Evolutionary conservation across 2,329 filamentous ascomycete species (phyloP).

Genomic region (Alternaria angustiovoidea): DNA sequence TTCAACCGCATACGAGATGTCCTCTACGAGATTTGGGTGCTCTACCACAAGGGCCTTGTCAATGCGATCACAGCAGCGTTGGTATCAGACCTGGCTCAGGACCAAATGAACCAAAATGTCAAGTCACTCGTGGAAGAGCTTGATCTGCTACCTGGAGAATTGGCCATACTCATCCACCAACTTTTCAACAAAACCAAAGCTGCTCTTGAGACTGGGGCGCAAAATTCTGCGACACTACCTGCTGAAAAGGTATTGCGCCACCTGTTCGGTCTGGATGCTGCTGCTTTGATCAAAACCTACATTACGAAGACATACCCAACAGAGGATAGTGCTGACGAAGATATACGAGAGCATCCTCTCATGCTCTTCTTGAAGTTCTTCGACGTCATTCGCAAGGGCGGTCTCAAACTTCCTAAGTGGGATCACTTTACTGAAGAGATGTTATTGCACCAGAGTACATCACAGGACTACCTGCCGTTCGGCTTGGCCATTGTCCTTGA

Average conservation of each 20-base stretch:
- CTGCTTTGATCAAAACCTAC: background rate
- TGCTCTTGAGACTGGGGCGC: background rate
- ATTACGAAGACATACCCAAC: background rate
- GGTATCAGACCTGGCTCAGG: slow-evolving; percentile 26
- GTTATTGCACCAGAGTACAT: background rate
- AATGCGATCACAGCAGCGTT: slow-evolving; percentile 21
- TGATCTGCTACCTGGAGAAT: background rate
- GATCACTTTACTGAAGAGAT: slow-evolving; percentile 25
- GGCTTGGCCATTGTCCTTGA: slow-evolving; percentile 25
- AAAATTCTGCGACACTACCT: background rate
- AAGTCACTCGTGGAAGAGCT: slow-evolving; percentile 17
- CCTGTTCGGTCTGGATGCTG: slow-evolving; percentile 19
- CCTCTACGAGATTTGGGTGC: slow-evolving; percentile 18
- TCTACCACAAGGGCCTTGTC: slow-evolving; percentile 14
- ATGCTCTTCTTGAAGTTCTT: slow-evolving; percentile 23
- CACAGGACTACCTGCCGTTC: slow-evolving; percentile 23
- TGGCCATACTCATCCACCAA: slow-evolving; percentile 9
- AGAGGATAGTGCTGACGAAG: background rate
- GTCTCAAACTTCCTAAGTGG: slow-evolving; percentile 12
- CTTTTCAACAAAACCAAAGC: slow-evolving; percentile 4
- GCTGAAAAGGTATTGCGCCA: background rate
- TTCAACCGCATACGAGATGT: slow-evolving; percentile 20
- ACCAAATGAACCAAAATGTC: slow-evolving; percentile 21
- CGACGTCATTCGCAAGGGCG: slow-evolving; percentile 10
- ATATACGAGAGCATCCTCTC: background rate